These are phyloP conservation scores for Leccinum olivaceopallidum DNA, from an alignment of 768 basidiomycete genomes.

Conservation along the genomic window DNA sequence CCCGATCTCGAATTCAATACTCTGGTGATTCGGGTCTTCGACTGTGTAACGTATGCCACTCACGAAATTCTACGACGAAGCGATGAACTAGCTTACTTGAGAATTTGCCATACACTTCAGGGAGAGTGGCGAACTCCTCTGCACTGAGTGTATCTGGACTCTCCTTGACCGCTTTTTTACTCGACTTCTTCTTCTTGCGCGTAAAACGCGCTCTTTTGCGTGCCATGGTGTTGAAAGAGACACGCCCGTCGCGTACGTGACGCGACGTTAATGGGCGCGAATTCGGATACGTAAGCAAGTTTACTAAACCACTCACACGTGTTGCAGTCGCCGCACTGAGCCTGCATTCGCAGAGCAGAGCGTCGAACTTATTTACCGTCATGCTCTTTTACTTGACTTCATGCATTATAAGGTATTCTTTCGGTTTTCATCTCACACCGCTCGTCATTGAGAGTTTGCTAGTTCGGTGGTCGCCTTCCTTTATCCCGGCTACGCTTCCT, in stretches of 20 bases:
- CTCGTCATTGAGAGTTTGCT: slow-evolving; percentile 1
- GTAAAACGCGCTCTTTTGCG: slow-evolving; percentile 24
- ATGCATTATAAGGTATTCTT: slow-evolving; percentile 40
- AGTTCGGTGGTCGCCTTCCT: slow-evolving; percentile 80
- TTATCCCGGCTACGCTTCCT: slow-evolving; percentile 95
- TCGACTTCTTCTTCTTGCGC: slow-evolving; percentile 14
- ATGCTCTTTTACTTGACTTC: slow-evolving; percentile 48
- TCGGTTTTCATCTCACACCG: slow-evolving; percentile 28
- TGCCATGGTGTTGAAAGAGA: slow-evolving; percentile 22
- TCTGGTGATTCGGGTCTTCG: slow-evolving; percentile 11
- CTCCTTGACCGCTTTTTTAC: not conserved
- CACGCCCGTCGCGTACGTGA: slow-evolving; percentile 20
- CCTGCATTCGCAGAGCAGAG: not conserved
- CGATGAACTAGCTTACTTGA: slow-evolving; percentile 13
- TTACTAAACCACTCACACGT: slow-evolving; percentile 16
- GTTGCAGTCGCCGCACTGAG: slow-evolving; percentile 6
- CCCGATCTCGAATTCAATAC: slow-evolving; percentile 28
- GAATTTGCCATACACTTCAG: slow-evolving; percentile 13
- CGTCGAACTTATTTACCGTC: slow-evolving; percentile 3
- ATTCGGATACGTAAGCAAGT: slow-evolving; percentile 24
- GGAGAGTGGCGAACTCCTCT: slow-evolving; percentile 16
- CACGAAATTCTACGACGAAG: not conserved
- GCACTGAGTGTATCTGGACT: slow-evolving; percentile 8
- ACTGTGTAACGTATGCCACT: slow-evolving; percentile 9
- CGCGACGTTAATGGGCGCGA: slow-evolving; percentile 32